Evolutionary conservation across 2,329 filamentous ascomycete genomes (phyloP).

Genomic region (Fusarium paranaense): DNA sequence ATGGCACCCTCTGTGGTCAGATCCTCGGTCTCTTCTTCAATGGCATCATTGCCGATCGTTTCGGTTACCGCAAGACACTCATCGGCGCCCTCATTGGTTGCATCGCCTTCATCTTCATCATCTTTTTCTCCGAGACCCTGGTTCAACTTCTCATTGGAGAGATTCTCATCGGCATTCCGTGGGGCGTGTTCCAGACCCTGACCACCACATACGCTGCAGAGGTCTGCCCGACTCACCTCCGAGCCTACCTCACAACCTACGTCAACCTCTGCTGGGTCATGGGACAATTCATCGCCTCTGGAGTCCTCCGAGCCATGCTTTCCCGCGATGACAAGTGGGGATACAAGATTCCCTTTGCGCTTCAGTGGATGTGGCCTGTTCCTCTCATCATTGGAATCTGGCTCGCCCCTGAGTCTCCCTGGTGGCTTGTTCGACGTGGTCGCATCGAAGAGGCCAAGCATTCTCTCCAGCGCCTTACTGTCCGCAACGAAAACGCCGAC

Average conservation of each 20-base stretch:
- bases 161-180: slow-evolving; percentile 60
- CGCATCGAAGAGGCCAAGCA: slow-evolving; percentile 53
- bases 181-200: slow-evolving; percentile 60
- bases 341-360: slow-evolving; percentile 61
- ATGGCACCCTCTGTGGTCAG: slow-evolving; percentile 60
- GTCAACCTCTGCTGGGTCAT: slow-evolving; percentile 64
- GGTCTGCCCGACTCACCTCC: slow-evolving; percentile 57
- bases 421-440: slow-evolving; percentile 60
- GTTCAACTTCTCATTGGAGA: slow-evolving; percentile 57
- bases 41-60: slow-evolving; percentile 60
- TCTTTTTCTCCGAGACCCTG: slow-evolving; percentile 59
- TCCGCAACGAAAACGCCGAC: slow-evolving; percentile 48
- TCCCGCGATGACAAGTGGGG: slow-evolving; percentile 54
- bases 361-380: slow-evolving; percentile 63
- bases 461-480: slow-evolving; percentile 54
- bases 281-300: slow-evolving; percentile 59
- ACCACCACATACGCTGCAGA: slow-evolving; percentile 63
- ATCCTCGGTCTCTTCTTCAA: slow-evolving; percentile 63
- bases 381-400: slow-evolving; percentile 56
- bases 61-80: slow-evolving; percentile 61
- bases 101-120: slow-evolving; percentile 60
- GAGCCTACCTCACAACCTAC: slow-evolving; percentile 62
- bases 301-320: slow-evolving; percentile 56
- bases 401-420: slow-evolving; percentile 62
- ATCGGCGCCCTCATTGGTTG: slow-evolving; percentile 54